Evolutionary conservation across 176 grass and related monocot genomes (phyloP).

Genomic region (Carex kokanica): DNA sequence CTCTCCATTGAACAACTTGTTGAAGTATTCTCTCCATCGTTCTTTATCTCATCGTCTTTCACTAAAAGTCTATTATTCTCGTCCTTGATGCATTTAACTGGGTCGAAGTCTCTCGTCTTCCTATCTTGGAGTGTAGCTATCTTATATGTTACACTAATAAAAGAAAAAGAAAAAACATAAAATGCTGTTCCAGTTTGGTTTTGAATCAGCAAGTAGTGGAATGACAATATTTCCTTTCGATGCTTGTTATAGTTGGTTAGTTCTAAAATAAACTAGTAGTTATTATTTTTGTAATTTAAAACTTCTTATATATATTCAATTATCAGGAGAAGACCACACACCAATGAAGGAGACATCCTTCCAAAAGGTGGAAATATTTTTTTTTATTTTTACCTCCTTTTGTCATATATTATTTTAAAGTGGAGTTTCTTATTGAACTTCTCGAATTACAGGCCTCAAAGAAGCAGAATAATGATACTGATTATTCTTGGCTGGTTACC

Average conservation of each 20-base stretch:
- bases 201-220: not conserved
- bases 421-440: conserved; percentile 15
- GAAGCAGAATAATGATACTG: not conserved
- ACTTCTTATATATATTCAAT: conserved; percentile 13
- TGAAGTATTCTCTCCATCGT: no score
- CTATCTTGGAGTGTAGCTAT: no score
- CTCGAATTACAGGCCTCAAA: conserved; percentile 23
- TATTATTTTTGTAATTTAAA: conserved; percentile 8
- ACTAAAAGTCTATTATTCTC: no score
- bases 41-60: no score
- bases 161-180: not conserved
- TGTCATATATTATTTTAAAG: not conserved
- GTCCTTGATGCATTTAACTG: no score
- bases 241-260: not conserved
- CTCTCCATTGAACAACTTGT: no score
- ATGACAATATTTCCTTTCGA: not conserved
- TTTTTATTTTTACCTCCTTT: not conserved
- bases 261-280: not conserved
- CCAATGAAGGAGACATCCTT: not conserved
- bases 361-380: conserved; percentile 4
- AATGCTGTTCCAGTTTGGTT: not conserved
- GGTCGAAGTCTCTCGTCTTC: no score
- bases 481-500: not conserved
- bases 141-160: not conserved
- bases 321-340: not conserved